Evolutionary conservation across 305 asterid genomes (phyloP).

Genomic region (Euphrasia arctica): DNA sequence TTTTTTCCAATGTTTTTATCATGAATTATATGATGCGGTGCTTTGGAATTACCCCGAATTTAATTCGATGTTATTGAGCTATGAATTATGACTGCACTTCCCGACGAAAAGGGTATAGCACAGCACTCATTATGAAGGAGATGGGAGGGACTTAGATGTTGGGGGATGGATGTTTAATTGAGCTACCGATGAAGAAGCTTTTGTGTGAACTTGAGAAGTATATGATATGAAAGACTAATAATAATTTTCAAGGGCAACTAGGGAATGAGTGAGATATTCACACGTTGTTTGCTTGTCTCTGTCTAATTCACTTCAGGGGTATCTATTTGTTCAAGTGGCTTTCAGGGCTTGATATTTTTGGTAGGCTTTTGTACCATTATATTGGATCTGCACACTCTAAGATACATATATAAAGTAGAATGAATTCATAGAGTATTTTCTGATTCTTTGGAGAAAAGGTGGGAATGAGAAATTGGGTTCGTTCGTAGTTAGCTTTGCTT

Average conservation of each 20-base stretch:
- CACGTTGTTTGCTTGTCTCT: slow-evolving; percentile 5
- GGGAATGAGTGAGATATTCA: neutral
- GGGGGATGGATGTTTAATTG: neutral
- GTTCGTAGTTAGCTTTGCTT: slow-evolving; percentile 8
- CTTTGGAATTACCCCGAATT: neutral
- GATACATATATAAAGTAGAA: neutral
- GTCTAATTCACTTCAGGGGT: neutral
- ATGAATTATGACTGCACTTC: neutral
- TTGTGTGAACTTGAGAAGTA: neutral
- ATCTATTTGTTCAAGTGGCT: neutral
- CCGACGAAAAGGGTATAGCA: neutral
- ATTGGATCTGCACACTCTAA: slow-evolving; percentile 6
- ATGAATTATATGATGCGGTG: neutral
- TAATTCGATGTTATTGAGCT: no score
- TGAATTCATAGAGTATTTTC: neutral
- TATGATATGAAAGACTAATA: slow-evolving; percentile 1
- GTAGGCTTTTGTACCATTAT: neutral
- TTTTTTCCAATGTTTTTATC: neutral
- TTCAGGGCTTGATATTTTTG: neutral
- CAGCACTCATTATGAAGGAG: neutral
- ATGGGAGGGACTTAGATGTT: neutral
- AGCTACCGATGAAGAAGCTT: neutral
- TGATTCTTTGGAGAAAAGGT: neutral
- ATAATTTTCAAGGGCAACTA: neutral
- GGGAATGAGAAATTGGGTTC: slow-evolving; percentile 13